Percentiles rank a stretch among this genome's conserved stretches.
phyloP scores from a whole-genome alignment of 768 basidiomycete species.

The Amanita phalloides region DNA sequence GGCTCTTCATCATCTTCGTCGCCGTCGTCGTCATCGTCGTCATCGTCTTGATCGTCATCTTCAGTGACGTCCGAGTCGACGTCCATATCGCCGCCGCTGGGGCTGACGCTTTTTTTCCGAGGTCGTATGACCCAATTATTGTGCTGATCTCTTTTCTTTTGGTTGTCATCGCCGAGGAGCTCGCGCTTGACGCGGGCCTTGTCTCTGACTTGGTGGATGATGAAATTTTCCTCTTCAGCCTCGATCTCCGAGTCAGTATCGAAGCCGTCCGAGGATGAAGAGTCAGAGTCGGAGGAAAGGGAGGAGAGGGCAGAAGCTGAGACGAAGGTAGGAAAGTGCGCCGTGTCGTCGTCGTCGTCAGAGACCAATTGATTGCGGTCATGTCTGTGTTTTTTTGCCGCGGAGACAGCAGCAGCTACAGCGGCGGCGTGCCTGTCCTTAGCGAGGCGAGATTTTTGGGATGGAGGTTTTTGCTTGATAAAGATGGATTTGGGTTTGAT shows the following conservation, averaged over 20 bases:
- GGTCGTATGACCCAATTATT: slow-evolving; percentile 63
- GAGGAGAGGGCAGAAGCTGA: slow-evolving; percentile 50
- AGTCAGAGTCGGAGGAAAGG: slow-evolving; percentile 37
- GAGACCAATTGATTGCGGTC: slow-evolving; percentile 21
- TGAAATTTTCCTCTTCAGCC: slow-evolving; percentile 53
- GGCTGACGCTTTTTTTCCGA: slow-evolving; percentile 59
- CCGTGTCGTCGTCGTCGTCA: background rate
- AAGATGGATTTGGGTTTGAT: slow-evolving; percentile 4
- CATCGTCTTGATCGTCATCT: slow-evolving; percentile 46
- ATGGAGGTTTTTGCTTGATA: slow-evolving; percentile 9
- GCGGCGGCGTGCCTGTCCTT: slow-evolving; percentile 7
- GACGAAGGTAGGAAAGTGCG: slow-evolving; percentile 55
- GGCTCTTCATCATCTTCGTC: slow-evolving; percentile 31
- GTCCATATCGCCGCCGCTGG: slow-evolving; percentile 55
- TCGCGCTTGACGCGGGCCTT: slow-evolving; percentile 51
- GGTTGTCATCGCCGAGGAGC: slow-evolving; percentile 40
- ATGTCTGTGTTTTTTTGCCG: slow-evolving; percentile 24
- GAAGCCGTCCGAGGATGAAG: slow-evolving; percentile 39
- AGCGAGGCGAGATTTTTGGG: slow-evolving; percentile 11
- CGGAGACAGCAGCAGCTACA: slow-evolving; percentile 13
- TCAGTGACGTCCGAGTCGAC: slow-evolving; percentile 50
- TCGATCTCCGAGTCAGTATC: slow-evolving; percentile 46
- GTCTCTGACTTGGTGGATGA: slow-evolving; percentile 34
- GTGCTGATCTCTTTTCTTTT: slow-evolving; percentile 27
- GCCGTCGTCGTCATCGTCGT: slow-evolving; percentile 28